A percentile compares a stretch with the other conserved stretches of the same genome.
These are phyloP conservation scores for Salix viminalis DNA, from an alignment of 345 rosid genomes.

Conservation along the genomic window DNA sequence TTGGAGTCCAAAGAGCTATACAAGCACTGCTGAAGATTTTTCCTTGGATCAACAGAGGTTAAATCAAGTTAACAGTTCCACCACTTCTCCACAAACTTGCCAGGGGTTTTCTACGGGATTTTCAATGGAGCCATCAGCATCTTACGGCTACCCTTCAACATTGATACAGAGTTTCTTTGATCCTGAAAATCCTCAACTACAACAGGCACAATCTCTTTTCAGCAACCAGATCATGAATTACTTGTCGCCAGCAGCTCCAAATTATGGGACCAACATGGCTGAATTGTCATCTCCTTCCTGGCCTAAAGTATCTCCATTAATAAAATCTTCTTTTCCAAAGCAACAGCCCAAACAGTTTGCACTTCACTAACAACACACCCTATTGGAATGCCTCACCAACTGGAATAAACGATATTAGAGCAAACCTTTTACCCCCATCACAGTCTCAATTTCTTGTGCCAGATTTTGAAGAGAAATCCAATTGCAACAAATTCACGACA, in stretches of 20 bases:
- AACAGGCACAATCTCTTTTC: slow-evolving; percentile 14
- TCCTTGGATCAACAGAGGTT: slow-evolving; percentile 17
- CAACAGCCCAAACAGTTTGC: slow-evolving; percentile 12
- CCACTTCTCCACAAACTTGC: slow-evolving; percentile 14
- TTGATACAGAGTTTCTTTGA: slow-evolving; percentile 21
- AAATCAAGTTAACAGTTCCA: neutral
- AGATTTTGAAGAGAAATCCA: slow-evolving; percentile 35
- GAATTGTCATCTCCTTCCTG: slow-evolving; percentile 17
- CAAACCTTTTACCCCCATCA: slow-evolving; percentile 11
- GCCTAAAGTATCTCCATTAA: slow-evolving; percentile 10
- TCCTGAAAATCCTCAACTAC: slow-evolving; percentile 10
- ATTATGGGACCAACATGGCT: slow-evolving; percentile 17
- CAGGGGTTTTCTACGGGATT: slow-evolving; percentile 18
- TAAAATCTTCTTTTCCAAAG: slow-evolving; percentile 18
- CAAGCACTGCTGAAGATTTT: slow-evolving; percentile 21
- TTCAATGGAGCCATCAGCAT: slow-evolving; percentile 15
- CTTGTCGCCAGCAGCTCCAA: slow-evolving; percentile 2
- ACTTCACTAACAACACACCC: slow-evolving; percentile 18
- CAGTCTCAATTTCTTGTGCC: slow-evolving; percentile 18
- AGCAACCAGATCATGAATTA: slow-evolving; percentile 11
- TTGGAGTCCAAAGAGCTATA: slow-evolving; percentile 39
- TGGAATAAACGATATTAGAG: neutral
- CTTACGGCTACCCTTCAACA: slow-evolving; percentile 21
- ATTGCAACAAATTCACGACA: slow-evolving; percentile 19
- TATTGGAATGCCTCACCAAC: slow-evolving; percentile 24